Evolutionary conservation across 2,329 filamentous ascomycete genomes (phyloP), one percentile per base, ranked within the genome.

Genomic region (Arthrinium puccinioides): DNA sequence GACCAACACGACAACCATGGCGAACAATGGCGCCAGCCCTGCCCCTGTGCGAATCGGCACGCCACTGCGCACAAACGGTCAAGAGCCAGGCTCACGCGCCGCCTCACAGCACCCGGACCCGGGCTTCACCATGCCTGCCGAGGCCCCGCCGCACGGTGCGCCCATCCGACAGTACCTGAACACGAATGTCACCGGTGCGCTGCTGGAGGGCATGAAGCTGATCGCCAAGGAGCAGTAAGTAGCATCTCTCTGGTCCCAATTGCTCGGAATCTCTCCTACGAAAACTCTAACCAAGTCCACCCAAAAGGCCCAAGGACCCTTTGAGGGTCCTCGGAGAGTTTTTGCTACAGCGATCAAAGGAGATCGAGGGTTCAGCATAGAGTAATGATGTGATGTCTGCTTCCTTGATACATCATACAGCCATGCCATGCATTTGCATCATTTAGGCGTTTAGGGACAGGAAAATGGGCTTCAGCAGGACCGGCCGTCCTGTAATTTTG

Each of bases 131-230:
- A 71, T 82, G 57, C 79, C 79, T 2, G 60, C 70, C 10, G 73
- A 82, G 51, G 71, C 78, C 11, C 69, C 74, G 2, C 60, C 71
- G 2, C 79, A 86, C 51, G 82, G 83, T 32, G 83, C 82, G 16
- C 77, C 80, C 1, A 77, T 78, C 5, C 73, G 84, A 30, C 72
- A 76, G 50, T 88, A 87, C 55, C 60, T 88, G 48, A 87, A 87
- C 52, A 69, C 72, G 33, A 84, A 79, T 49, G 73, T 88, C 27
- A 84, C 82, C 1, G 75, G 75, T 1, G 71, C 74, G 19, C 52
- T 88, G 40, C 62, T 87, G 26, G 82, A 87, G 50, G 84, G 82
- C 18, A 84, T 88, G 80, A 87, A 87, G 63, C 60, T 72, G 38
- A 56, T 88, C 42, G 81, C 80, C 5, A 79, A 75, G 47, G 79